These are phyloP conservation scores for Fistulinella staudtii DNA, from an alignment of 1,284 basidiomycete species.

Conservation along the genomic window DNA sequence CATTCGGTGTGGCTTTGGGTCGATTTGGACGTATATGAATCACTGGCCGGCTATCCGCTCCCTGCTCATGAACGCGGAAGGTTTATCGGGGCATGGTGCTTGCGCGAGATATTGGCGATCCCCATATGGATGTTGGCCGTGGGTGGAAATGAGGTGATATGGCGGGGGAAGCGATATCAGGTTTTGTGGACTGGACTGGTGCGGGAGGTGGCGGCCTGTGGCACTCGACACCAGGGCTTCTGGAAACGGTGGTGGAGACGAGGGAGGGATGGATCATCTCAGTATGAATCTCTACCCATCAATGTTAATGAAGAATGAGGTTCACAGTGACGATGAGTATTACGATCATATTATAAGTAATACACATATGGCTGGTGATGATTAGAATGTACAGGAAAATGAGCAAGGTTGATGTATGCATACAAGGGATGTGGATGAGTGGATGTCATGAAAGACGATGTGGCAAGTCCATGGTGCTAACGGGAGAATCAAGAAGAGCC, in stretches of 20 bases:
- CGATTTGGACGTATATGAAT: slow-evolving; percentile 72
- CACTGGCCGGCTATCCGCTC: slow-evolving; percentile 66
- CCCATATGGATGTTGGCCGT: slow-evolving; percentile 85
- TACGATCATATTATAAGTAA: slow-evolving; percentile 32
- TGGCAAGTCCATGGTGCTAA: slow-evolving; percentile 22
- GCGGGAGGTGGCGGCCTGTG: slow-evolving; percentile 19
- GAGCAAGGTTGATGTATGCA: slow-evolving; percentile 28
- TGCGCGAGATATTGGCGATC: slow-evolving; percentile 75
- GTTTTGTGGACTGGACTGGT: slow-evolving; percentile 66
- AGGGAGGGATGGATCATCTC: slow-evolving; percentile 8
- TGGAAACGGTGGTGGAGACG: slow-evolving; percentile 14
- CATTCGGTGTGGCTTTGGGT: slow-evolving; percentile 58
- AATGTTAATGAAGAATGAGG: slow-evolving; percentile 22
- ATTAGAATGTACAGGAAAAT: slow-evolving; percentile 37
- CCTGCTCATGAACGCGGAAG: slow-evolving; percentile 45
- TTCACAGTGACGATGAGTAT: slow-evolving; percentile 31
- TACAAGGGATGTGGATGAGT: slow-evolving; percentile 28
- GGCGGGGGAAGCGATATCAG: slow-evolving; percentile 73
- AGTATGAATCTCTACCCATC: slow-evolving; percentile 15
- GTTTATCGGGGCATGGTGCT: slow-evolving; percentile 75
- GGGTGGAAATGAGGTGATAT: slow-evolving; percentile 73
- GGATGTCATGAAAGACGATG: slow-evolving; percentile 25
- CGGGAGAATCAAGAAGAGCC: slow-evolving; percentile 24
- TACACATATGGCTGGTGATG: slow-evolving; percentile 30
- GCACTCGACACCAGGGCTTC: slow-evolving; percentile 1